Conservation (phyloP, 768 basidiomycete genomes). For the Favolaschia claudopus region DNA sequence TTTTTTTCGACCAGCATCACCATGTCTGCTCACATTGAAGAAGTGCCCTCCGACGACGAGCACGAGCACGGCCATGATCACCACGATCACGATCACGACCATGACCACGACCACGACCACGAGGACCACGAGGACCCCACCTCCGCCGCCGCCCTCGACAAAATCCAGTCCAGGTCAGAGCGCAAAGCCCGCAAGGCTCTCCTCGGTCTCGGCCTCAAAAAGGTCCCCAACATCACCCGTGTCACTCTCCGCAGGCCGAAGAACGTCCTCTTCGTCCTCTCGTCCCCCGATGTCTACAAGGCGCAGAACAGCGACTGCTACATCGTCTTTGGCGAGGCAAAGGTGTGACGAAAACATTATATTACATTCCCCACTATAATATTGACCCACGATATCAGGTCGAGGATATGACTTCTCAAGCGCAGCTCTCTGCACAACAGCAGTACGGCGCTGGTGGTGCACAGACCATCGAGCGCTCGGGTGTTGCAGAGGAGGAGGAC, state of each 20-base stretch:
- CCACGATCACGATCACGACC: slow-evolving; percentile 62
- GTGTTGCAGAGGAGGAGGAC: slow-evolving; percentile 55
- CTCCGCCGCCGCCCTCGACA: slow-evolving; percentile 85
- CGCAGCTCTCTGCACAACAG: slow-evolving; percentile 80
- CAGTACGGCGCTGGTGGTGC: slow-evolving; percentile 67
- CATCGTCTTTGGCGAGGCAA: slow-evolving; percentile 98
- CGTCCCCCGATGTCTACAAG: slow-evolving; percentile 97
- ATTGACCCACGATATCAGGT: slow-evolving; percentile 52
- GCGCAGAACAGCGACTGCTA: slow-evolving; percentile 97
- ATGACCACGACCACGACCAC: slow-evolving; percentile 62
- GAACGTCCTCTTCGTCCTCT: slow-evolving; percentile 94
- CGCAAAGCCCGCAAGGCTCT: slow-evolving; percentile 96
- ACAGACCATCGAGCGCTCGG: slow-evolving; percentile 58
- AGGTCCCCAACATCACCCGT: slow-evolving; percentile 90
- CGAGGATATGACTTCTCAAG: slow-evolving; percentile 87
- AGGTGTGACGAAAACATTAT: slow-evolving; percentile 51
- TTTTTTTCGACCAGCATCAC: slow-evolving; percentile 21
- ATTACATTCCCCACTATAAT: background rate
- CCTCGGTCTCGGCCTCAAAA: slow-evolving; percentile 89
- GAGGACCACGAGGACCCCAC: slow-evolving; percentile 83
- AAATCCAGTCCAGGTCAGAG: slow-evolving; percentile 94
- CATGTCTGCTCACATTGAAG: slow-evolving; percentile 89
- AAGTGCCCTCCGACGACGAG: slow-evolving; percentile 80
- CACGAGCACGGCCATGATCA: slow-evolving; percentile 51
- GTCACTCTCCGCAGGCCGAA: slow-evolving; percentile 95